Evolutionary conservation across 208 protist species (phyloP).

Genomic region (Crithidia bombi): DNA sequence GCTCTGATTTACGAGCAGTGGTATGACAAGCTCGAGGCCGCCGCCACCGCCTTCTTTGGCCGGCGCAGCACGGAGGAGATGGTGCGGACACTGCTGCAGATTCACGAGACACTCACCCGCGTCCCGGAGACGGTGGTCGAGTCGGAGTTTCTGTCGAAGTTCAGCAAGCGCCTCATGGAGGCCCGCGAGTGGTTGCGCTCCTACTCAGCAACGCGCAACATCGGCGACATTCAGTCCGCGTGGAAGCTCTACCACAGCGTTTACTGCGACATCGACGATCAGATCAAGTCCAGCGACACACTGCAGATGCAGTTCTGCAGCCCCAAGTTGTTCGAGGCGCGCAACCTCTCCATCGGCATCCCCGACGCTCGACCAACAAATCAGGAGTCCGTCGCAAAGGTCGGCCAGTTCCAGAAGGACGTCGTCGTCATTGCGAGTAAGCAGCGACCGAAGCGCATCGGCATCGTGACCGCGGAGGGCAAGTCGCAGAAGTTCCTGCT

Average conservation of each 20-base stretch:
- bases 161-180: conserved; percentile 60
- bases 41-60: conserved; percentile 95
- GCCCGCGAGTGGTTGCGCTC: conserved; percentile 75
- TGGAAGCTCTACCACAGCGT: conserved; percentile 89
- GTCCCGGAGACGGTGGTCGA: conserved; percentile 94
- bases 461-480: conserved; percentile 95
- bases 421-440: conserved; percentile 98
- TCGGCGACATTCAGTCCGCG: conserved; percentile 80
- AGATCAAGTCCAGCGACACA: conserved; percentile 61
- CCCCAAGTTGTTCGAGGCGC: conserved; percentile 81
- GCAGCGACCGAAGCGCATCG: conserved; percentile 98
- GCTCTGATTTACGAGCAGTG: conserved; percentile 96
- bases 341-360: conserved; percentile 76
- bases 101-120: conserved; percentile 95
- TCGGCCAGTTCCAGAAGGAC: conserved; percentile 90
- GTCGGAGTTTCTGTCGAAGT: conserved; percentile 91
- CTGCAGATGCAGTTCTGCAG: conserved; percentile 81
- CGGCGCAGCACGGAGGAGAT: conserved; percentile 84
- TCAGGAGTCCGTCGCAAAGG: conserved; percentile 86
- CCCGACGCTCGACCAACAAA: conserved; percentile 87
- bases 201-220: conserved; percentile 56
- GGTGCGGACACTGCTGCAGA: conserved; percentile 91
- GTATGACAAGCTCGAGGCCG: conserved; percentile 95
- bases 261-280: conserved; percentile 78
- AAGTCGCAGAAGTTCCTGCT: conserved; percentile 97